Percentiles rank a stretch among this genome's conserved stretches.
Conservation (phyloP, 306 rosid genomes). For the Ormosia emarginata region DNA sequence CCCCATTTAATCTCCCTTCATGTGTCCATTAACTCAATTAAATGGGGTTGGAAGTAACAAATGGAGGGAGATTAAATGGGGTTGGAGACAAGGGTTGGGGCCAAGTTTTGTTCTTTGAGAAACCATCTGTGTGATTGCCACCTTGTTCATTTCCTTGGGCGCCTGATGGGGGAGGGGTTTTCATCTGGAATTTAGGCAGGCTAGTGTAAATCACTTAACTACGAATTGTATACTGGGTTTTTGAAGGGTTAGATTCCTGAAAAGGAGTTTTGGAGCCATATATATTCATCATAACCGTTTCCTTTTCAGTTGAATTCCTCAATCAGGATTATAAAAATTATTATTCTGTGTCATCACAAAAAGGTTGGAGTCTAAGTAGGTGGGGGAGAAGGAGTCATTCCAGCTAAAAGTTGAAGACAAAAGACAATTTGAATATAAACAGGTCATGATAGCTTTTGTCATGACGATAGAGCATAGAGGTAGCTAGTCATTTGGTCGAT, state of each 20-base stretch:
- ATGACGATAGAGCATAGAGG: neutral
- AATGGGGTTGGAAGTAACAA: too few relatives aligned
- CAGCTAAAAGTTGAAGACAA: neutral
- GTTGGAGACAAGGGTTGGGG: too few relatives aligned
- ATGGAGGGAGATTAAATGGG: too few relatives aligned
- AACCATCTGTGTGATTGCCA: neutral
- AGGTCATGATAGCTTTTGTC: neutral
- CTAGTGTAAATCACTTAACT: neutral
- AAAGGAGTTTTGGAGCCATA: neutral
- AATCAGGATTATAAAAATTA: neutral
- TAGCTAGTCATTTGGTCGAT: neutral
- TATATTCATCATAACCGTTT: neutral
- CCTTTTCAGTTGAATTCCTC: neutral
- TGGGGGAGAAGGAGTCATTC: neutral
- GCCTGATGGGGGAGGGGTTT: neutral
- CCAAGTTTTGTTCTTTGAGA: too few relatives aligned
- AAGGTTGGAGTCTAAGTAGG: neutral
- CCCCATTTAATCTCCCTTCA: too few relatives aligned
- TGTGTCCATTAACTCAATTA: too few relatives aligned
- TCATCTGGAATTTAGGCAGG: neutral
- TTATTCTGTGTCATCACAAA: neutral
- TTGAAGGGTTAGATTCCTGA: neutral
- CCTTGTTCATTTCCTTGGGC: neutral
- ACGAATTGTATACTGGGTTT: neutral
- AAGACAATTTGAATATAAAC: neutral